A percentile compares a stretch with the other conserved stretches of the same genome.
Conservation (phyloP, 208 protist species). For the Crithidia bombi region DNA sequence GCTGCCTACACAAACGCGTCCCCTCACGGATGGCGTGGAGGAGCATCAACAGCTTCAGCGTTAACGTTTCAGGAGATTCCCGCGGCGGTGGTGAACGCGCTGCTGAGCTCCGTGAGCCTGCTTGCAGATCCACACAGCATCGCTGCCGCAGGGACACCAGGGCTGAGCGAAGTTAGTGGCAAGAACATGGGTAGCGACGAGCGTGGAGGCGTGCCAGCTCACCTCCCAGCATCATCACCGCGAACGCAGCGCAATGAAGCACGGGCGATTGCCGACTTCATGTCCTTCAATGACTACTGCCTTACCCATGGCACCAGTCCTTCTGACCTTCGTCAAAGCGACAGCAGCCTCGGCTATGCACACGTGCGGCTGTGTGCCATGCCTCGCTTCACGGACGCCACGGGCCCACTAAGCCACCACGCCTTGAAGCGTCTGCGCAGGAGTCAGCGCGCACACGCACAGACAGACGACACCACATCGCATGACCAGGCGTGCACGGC, state of each 20-base stretch:
- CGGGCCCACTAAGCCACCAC: conserved; percentile 4
- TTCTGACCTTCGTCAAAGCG: background rate
- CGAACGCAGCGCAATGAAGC: conserved; percentile 23
- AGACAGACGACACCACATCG: background rate
- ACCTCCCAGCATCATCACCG: background rate
- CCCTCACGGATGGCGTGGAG: background rate
- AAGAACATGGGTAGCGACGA: background rate
- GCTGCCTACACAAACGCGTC: too few species aligned
- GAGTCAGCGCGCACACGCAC: background rate
- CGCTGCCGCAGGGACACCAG: background rate
- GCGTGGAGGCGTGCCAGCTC: background rate
- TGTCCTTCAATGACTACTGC: conserved; percentile 11
- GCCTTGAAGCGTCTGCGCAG: conserved; percentile 10
- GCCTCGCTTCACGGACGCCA: background rate
- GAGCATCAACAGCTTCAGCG: conserved; percentile 1
- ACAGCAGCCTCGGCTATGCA: background rate
- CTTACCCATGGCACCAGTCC: background rate
- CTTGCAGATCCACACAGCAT: conserved; percentile 1
- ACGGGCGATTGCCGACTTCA: conserved; percentile 32
- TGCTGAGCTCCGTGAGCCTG: conserved; percentile 20
- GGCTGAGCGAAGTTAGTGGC: background rate
- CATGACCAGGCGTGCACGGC: background rate
- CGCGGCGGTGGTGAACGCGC: conserved; percentile 27
- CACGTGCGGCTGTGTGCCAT: conserved; percentile 9
- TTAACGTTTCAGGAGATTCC: conserved; percentile 32